Evolutionary conservation across 1,284 basidiomycete genomes (phyloP), one percentile per base, ranked within the genome.

Genomic region (Marasmius tenuissimus): DNA sequence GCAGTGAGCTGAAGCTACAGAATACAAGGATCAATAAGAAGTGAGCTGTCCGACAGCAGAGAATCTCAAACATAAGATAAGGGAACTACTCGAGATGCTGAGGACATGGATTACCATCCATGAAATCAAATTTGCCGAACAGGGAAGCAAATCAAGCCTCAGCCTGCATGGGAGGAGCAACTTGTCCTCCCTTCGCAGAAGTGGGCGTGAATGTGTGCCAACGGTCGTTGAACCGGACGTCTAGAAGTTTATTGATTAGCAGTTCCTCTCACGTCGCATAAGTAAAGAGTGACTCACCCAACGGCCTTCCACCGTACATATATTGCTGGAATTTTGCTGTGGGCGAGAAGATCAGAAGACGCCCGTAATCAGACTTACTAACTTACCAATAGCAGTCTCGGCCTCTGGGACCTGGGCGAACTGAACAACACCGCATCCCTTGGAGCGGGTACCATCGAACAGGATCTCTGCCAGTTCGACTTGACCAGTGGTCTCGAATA

Each of bases 401-500:
- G 96, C 96, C 73, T 98, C 96, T 11, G 81, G 75, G 33, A 92
- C 85, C 66, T 92, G 90, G n/a, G 87, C 85, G 71, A 99, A 98
- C 75, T 98, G 94, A 10, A 98, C 96, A 51, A 98, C 91, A 69
- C 97, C 97, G 61, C 91, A 90, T 22, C 97, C 97, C 74, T 96
- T 96, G 55, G 93, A 94, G 61, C 96, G 87, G 8, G 89, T 87
- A 35, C 92, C 92, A 65, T 98, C 96, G 69, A 92, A 94, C 56
- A 98, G 75, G 67, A 98, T 96, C 75, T 98, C 97, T 10, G 97
- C 97, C 51, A 95, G 80, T 69, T 95, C 91, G 38, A 99, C 97
- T 66, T 90, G 91, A 10, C 97, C 97, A 1, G 96, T 97, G 37
- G 97, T 99, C 80, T 98, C 96, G 71, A 99, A 99, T 37, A 99